Evolutionary conservation across 2,329 filamentous ascomycete genomes (phyloP), one percentile per base, ranked within the genome.

Genomic region (Arachnopeziza araneosa): DNA sequence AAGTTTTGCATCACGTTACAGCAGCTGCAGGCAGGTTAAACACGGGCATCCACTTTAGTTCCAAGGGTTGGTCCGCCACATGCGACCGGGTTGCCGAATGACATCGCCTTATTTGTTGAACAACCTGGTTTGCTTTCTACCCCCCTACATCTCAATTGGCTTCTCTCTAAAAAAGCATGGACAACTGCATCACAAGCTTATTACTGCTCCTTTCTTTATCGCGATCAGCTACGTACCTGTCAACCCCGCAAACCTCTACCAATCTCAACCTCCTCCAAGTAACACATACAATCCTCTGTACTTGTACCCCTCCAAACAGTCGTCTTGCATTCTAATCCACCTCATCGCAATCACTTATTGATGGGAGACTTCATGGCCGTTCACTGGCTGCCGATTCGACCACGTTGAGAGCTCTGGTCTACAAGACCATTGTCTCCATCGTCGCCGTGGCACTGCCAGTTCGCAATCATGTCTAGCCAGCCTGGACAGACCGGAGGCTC

Each of bases 361-460:
- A 44, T 44, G 36, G n/a, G 36, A 24, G 51, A 26, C 54, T 56
- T 56, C 44, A 56, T 56, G 54, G 54, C 23, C 48, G 24, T n/a
- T 24, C 30, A 24, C 44, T 56, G 36, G 54, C 24, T 50, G 23
- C 36, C 22, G 21, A 50, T 49, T 50, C 54, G 54, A 56, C 54
- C 54, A 56, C 54, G 54, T 50, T 56, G 54, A 56, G 54, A 44
- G 24, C 54, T 56, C 30, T 50, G 36, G 54, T 56, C 23, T 44
- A 50, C 54, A 26, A 24, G 54, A n/a, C 24, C 44, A 36, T 48
- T 44, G 32, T 49, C 50, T 30, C 26, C 44, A 50, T 23, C 24
- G 22, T 50, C 24, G 24, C 49, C 54, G 30, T 36, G 21, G 19
- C 19, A 17, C 48, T 50, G 19, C 54, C 30, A 49, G n/a, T 30